phyloP scores from a whole-genome alignment of 23 red algal species.

The Chondrus crispus region DNA sequence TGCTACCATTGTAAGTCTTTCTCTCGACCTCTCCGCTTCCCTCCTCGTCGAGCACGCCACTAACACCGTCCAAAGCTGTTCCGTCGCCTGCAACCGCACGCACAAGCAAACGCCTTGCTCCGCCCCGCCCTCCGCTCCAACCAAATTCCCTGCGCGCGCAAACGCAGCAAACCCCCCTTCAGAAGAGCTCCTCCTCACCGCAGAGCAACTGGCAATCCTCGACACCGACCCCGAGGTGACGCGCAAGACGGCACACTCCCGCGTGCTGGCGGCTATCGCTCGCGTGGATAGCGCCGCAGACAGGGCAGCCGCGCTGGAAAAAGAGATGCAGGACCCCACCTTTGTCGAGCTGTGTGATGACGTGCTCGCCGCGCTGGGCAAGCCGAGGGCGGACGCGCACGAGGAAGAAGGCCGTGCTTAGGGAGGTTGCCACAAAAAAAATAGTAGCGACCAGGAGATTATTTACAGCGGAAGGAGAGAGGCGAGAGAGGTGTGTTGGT shows the following conservation, averaged over 20 bases:
- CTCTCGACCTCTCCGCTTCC: neutral
- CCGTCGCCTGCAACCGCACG: slow-evolving; percentile 28
- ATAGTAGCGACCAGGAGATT: neutral
- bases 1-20: slow-evolving; percentile 53
- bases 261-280: neutral
- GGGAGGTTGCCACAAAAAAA: neutral
- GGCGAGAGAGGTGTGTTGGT: neutral
- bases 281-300: slow-evolving; percentile 32
- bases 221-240: slow-evolving; percentile 28
- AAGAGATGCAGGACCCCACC: slow-evolving; percentile 51
- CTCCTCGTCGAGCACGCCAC: neutral
- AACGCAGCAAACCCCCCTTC: neutral
- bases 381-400: neutral
- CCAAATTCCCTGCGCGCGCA: neutral
- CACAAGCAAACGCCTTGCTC: slow-evolving; percentile 40
- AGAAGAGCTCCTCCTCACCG: slow-evolving; percentile 3
- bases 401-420: neutral
- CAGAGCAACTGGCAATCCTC: slow-evolving; percentile 21
- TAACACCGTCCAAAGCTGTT: slow-evolving; percentile 23
- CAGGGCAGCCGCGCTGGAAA: slow-evolving; percentile 8
- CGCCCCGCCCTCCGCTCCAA: neutral
- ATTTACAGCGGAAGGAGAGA: neutral
- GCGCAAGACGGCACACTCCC: slow-evolving; percentile 3
- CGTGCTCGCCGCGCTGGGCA: slow-evolving; percentile 15
- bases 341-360: slow-evolving; percentile 58